Evolutionary conservation across 306 rosid genomes (phyloP), one percentile per base, ranked within the genome.

Genomic region (Mimosa pudica): DNA sequence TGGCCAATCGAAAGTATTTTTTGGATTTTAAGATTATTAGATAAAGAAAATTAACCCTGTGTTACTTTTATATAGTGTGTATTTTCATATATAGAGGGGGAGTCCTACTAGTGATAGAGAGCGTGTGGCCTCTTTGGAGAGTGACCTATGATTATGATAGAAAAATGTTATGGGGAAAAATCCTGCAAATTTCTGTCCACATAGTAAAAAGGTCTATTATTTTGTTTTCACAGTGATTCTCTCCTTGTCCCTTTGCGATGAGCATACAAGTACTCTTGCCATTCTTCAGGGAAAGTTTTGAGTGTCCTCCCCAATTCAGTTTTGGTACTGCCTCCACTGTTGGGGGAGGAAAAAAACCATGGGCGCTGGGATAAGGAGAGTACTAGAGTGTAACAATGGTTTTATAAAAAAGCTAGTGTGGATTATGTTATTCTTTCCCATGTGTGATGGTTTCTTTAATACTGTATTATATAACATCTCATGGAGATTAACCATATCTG

Each of bases 111-210:
- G 78, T 69, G 41, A 49, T 61, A 42, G 0, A 48, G 3, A 11
- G 20, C 7, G 30, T 35, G 17, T 42, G 33, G 52, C 72, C 67
- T 66, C 63, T 57, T 32, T 18, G 75, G 62, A 78, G 81, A 36
- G 66, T 82, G 70, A 45, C 82, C 54, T 74, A 70, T 73, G 52
- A 73, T 66, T 75, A 61, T 76, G 61, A 79, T 81, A 6, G 36
- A 80, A 69, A 71, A 55, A 30, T 24, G 30, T 24, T 24, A 24
- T 24, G 10, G 77, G 4, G 5, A n/a, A 75, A 69, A 70, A 73
- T 44, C 48, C 65, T 60, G 64, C 60, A 14, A 38, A 45, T 74
- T 76, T 71, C 75, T 78, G 73, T 68, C 61, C 30, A 55, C 61
- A 16, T 55, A 6, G 8, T 6, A 54, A 54, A 55, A n/a, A 7